Base-by-base conservation (phyloP, 106 monocot genomes). In the Dendrobium catenatum region DNA sequence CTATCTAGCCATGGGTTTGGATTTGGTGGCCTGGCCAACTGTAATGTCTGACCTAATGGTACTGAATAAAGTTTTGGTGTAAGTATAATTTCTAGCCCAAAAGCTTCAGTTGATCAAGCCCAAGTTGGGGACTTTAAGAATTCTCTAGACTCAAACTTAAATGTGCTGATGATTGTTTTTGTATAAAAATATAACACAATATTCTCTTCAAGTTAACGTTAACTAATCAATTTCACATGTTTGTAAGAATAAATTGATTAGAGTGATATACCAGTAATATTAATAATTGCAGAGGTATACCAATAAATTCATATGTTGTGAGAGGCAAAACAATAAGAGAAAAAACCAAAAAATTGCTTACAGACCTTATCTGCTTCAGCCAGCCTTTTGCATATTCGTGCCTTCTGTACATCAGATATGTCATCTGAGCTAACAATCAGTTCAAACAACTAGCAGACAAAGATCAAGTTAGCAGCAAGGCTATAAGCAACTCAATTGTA, bases 361-460 rank as follows among this genome's bases (percentile, higher is more conserved):
- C 85, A 58, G 75, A 91, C 99, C 99, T 99, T 99, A 87, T 99
- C 99, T 15, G 89, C 82, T 86, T 95, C 93, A 43, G 87, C 98
- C 75, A 99, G 49, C 79, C 89, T 88, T 79, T 87, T 90, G 75
- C 95, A 99, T 61, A 99, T 91, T 84, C 77, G 88, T 68, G 93
- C 93, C 83, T 99, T 99, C 29, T 95, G 91, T 76, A 91, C 93
- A 81, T 99, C 99, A 49, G 91, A 84, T 67, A 95, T 86, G 49
- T 99, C 95, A 73, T 91, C 89, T 20, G 83, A 72, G 55, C 40
- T 76, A 47, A 91, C 81, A 68, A 95, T 83, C 55, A 99, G 75
- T 78, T 99, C 99, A 78, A 95, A 82, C 24, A 98, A 86, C 94
- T 97, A 86, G 19, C 27, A 81, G 75, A 37, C 9, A 67, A 46